phyloP scores from a whole-genome alignment of 2,329 filamentous ascomycete genomes.

The Torrubiella hemipterigena region DNA sequence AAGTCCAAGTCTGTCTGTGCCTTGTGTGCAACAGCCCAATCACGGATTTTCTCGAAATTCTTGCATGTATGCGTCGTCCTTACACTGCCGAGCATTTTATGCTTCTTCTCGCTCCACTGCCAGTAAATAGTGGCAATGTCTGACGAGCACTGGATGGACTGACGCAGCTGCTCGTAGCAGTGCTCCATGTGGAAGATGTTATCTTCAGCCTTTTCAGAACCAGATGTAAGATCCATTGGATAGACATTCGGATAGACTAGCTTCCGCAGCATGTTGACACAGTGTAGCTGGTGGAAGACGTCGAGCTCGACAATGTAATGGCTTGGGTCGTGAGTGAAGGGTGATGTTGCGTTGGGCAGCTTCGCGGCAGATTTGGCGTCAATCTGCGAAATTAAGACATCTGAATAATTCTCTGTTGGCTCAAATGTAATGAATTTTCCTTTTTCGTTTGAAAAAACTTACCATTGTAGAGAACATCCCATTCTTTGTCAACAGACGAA shows the following conservation, averaged over 20 bases:
- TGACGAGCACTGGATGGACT: slow-evolving; percentile 40
- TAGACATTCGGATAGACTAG: slow-evolving; percentile 37
- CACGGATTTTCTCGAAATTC: slow-evolving; percentile 36
- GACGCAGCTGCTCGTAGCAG: slow-evolving; percentile 40
- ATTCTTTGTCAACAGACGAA: slow-evolving; percentile 40
- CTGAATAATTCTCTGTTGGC: slow-evolving; percentile 3
- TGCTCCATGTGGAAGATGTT: slow-evolving; percentile 26
- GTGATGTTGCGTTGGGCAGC: slow-evolving; percentile 39
- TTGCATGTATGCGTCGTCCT: slow-evolving; percentile 39
- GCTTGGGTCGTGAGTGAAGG: slow-evolving; percentile 38
- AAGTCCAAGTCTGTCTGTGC: slow-evolving; percentile 7
- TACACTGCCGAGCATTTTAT: slow-evolving; percentile 39
- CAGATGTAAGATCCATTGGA: slow-evolving; percentile 22
- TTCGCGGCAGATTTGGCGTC: slow-evolving; percentile 36
- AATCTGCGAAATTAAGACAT: slow-evolving; percentile 46
- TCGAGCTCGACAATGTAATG: slow-evolving; percentile 45
- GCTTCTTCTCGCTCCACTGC: slow-evolving; percentile 28
- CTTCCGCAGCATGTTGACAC: slow-evolving; percentile 33
- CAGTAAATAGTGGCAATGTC: slow-evolving; percentile 43
- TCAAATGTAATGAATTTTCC: not conserved
- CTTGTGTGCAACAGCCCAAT: slow-evolving; percentile 30
- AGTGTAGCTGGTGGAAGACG: slow-evolving; percentile 40
- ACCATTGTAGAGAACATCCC: slow-evolving; percentile 34
- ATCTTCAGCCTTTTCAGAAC: slow-evolving; percentile 28
- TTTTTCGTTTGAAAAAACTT: not conserved